Evolutionary conservation across 2,329 filamentous ascomycete species (phyloP), one percentile per base, ranked within the genome.

Genomic region (Fusarium virguliforme): DNA sequence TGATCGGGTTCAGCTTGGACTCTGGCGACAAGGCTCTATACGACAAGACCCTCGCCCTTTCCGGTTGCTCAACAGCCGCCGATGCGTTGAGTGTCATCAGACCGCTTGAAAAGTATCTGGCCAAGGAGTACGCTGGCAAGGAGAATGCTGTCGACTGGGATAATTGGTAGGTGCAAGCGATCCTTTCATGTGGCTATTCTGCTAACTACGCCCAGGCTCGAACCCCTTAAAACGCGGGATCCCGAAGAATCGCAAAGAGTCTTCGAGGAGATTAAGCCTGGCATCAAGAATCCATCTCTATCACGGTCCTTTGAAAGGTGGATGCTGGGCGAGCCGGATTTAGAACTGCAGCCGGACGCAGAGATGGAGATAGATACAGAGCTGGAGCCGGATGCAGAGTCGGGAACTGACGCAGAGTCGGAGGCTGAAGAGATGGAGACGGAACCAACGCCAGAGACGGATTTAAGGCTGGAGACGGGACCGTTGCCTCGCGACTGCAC

Each of bases 1-100:
- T 68, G 46, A 30, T 60, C 12, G 28, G 34, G 8, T 68, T 64
- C 64, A 64, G 57, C 10, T 35, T 71, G 22, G 30, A 40, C 4
- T 48, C 32, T 9, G 43, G 46, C 8, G 37, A 65, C 15, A 34
- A 34, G 32, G n/a, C 18, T 26, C 8, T 67, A 24, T 68, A 59
- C 30, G 18, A 30, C 13, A 34, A 34, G 15, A 55, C 53, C 32
- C 35, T 67, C 43, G 18, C 12, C 6, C 3, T 34, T 40, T 5
- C 15, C 28, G 7, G 15, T 18, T 24, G 8, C 18, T 18, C 8
- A 38, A 7, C 12, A 38, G 15, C 6, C 13, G 10, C n/a, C 3
- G 24, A 12, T 7, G 8, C 22, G 7, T n/a, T 13, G 15, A 12
- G 8, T 15, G 38, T 40, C 22, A 60, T 58, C 12, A 18, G 32